These are phyloP conservation scores for Boletus subparvulus DNA, from an alignment of 768 basidiomycete species.

Conservation along the genomic window DNA sequence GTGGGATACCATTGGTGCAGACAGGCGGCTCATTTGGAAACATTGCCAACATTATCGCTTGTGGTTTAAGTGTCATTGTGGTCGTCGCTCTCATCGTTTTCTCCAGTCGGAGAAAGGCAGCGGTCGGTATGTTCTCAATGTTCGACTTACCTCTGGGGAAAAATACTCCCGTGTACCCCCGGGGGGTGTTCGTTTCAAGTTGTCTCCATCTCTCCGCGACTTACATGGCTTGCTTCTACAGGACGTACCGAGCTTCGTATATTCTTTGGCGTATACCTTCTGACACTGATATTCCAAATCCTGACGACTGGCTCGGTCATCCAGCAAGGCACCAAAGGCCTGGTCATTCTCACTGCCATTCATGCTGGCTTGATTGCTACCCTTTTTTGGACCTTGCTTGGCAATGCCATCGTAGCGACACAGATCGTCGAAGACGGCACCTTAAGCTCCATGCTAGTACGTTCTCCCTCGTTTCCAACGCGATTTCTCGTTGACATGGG, in stretches of 20 bases:
- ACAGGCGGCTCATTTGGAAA: slow-evolving; percentile 67
- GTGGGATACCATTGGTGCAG: slow-evolving; percentile 69
- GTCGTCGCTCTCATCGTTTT: slow-evolving; percentile 55
- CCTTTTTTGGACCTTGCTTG: slow-evolving; percentile 78
- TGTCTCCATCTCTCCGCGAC: neutral
- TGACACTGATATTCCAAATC: slow-evolving; percentile 78
- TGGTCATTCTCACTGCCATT: slow-evolving; percentile 71
- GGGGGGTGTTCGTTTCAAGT: neutral
- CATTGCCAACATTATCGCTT: slow-evolving; percentile 83
- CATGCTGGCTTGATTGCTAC: slow-evolving; percentile 77
- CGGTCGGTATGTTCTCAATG: slow-evolving; percentile 67
- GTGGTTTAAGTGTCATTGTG: slow-evolving; percentile 68
- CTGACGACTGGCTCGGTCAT: slow-evolving; percentile 79
- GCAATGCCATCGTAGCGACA: slow-evolving; percentile 75
- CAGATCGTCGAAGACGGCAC: slow-evolving; percentile 94
- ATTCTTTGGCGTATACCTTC: slow-evolving; percentile 63
- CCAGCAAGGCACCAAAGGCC: slow-evolving; percentile 68
- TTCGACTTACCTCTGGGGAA: neutral
- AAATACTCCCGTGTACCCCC: neutral
- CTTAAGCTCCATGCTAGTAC: slow-evolving; percentile 61
- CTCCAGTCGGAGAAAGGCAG: slow-evolving; percentile 72
- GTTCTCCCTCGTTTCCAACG: slow-evolving; percentile 24
- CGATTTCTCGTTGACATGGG: neutral
- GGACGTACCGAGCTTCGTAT: slow-evolving; percentile 70
- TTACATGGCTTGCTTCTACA: slow-evolving; percentile 24